Evolutionary conservation across 768 basidiomycete genomes (phyloP).

Genomic region (Botryobasidium botryosum): DNA sequence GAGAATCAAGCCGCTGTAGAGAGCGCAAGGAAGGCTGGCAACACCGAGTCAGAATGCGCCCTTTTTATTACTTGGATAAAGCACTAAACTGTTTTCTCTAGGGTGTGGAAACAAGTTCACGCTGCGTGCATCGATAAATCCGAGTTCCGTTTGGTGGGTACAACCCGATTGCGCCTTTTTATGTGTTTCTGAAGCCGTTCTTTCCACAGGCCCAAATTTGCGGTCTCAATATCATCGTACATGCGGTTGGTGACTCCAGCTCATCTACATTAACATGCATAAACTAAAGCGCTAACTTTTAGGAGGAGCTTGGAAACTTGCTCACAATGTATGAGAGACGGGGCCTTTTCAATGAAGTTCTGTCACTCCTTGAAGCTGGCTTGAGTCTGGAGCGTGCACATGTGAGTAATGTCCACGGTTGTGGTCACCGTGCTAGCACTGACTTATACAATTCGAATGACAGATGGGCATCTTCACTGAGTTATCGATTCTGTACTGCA

Average conservation of each 20-base stretch:
- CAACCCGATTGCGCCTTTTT: background rate
- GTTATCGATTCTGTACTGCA: slow-evolving; percentile 79
- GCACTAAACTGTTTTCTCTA: too few species aligned
- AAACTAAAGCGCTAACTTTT: slow-evolving; percentile 9
- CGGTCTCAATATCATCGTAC: slow-evolving; percentile 93
- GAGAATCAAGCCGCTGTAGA: slow-evolving; percentile 98
- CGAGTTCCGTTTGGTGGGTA: slow-evolving; percentile 73
- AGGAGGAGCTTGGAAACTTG: slow-evolving; percentile 64
- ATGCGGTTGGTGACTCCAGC: slow-evolving; percentile 33
- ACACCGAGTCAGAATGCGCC: slow-evolving; percentile 91
- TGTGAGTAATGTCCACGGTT: slow-evolving; percentile 23
- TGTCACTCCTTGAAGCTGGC: slow-evolving; percentile 82
- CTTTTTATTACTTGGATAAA: too few species aligned
- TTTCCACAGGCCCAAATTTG: slow-evolving; percentile 76
- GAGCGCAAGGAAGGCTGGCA: slow-evolving; percentile 97
- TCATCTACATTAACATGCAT: slow-evolving; percentile 5
- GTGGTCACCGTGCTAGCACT: slow-evolving; percentile 6
- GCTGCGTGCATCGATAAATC: slow-evolving; percentile 94
- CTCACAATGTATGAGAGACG: slow-evolving; percentile 76
- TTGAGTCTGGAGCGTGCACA: slow-evolving; percentile 94
- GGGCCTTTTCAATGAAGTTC: slow-evolving; percentile 89
- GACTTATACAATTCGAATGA: slow-evolving; percentile 9
- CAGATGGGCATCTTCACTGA: slow-evolving; percentile 98
- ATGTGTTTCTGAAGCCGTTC: background rate
- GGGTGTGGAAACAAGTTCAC: slow-evolving; percentile 99